Percentiles rank a stretch among this genome's conserved stretches.
phyloP scores from a whole-genome alignment of 2,329 filamentous ascomycete genomes.

The Leptographium flavum region DNA sequence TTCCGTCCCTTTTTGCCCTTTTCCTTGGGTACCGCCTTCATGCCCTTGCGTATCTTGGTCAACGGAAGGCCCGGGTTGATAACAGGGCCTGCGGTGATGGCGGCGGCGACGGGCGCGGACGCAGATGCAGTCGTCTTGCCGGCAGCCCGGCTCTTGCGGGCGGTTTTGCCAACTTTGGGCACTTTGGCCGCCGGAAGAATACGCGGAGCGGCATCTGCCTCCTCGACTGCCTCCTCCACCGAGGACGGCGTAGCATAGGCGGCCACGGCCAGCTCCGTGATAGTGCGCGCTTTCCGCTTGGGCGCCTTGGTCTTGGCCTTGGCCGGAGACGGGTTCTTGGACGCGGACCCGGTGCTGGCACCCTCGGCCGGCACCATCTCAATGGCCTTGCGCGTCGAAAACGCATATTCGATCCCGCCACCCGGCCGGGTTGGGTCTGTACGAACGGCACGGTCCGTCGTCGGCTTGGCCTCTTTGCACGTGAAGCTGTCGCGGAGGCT shows the following conservation, averaged over 20 bases:
- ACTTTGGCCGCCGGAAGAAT: not conserved
- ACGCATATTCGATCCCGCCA: constrained; percentile 12
- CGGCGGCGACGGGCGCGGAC: no score
- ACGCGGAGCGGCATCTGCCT: no score
- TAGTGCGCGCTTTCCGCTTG: constrained; percentile 60
- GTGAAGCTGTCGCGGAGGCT: constrained; percentile 22
- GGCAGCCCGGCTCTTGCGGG: no score
- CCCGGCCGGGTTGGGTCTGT: not conserved
- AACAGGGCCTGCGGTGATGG: constrained; percentile 15
- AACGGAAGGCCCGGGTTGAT: constrained; percentile 15
- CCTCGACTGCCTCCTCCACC: not conserved
- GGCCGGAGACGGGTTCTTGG: constrained; percentile 8
- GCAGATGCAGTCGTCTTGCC: not conserved
- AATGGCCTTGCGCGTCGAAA: constrained; percentile 42
- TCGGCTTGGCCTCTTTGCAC: constrained; percentile 1
- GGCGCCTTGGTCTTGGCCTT: constrained; percentile 35
- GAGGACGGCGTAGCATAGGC: constrained; percentile 33
- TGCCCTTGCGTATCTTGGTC: constrained; percentile 19
- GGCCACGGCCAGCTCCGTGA: constrained; percentile 65
- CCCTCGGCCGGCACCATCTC: constrained; percentile 28
- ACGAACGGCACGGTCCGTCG: no score
- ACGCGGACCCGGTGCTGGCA: not conserved
- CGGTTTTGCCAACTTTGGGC: no score
- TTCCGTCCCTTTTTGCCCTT: constrained; percentile 13
- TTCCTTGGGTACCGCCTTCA: constrained; percentile 22